Conservation (phyloP, 805 yeast genomes). For the Schwanniomyces vanrijiae region DNA sequence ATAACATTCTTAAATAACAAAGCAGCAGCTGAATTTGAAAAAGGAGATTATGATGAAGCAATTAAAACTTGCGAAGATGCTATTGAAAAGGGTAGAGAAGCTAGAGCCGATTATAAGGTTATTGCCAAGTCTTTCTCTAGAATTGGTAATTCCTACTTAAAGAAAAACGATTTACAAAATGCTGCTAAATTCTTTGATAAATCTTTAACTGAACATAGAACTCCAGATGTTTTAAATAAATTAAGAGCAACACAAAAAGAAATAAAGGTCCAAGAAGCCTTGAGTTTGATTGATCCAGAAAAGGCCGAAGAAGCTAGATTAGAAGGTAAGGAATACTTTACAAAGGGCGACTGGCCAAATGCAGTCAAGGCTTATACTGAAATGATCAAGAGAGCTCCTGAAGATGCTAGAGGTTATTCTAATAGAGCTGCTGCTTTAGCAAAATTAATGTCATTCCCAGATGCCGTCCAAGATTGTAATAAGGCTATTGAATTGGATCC, state of each 20-base stretch:
- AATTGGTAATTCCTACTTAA: slow-evolving; percentile 79
- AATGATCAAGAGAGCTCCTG: slow-evolving; percentile 96
- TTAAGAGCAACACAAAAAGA: slow-evolving; percentile 86
- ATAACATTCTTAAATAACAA: slow-evolving; percentile 93
- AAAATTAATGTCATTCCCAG: slow-evolving; percentile 95
- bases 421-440: slow-evolving; percentile 97
- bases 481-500: slow-evolving; percentile 88
- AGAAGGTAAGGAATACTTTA: slow-evolving; percentile 85
- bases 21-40: slow-evolving; percentile 97
- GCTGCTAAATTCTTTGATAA: slow-evolving; percentile 84
- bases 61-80: slow-evolving; percentile 80
- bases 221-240: slow-evolving; percentile 87
- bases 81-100: slow-evolving; percentile 83
- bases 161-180: slow-evolving; percentile 65
- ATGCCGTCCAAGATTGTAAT: slow-evolving; percentile 91
- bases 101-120: slow-evolving; percentile 87
- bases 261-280: slow-evolving; percentile 73
- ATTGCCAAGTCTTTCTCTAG: slow-evolving; percentile 94
- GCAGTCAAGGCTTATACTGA: slow-evolving; percentile 95
- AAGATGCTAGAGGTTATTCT: slow-evolving; percentile 93
- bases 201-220: slow-evolving; percentile 95
- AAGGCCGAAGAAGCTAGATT: slow-evolving; percentile 95
- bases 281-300: slow-evolving; percentile 80
- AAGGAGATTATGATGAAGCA: slow-evolving; percentile 86
- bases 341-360: slow-evolving; percentile 92